These are phyloP conservation scores for Penicillium rolfsii DNA, from an alignment of 2,329 filamentous ascomycete genomes.

Conservation along the genomic window DNA sequence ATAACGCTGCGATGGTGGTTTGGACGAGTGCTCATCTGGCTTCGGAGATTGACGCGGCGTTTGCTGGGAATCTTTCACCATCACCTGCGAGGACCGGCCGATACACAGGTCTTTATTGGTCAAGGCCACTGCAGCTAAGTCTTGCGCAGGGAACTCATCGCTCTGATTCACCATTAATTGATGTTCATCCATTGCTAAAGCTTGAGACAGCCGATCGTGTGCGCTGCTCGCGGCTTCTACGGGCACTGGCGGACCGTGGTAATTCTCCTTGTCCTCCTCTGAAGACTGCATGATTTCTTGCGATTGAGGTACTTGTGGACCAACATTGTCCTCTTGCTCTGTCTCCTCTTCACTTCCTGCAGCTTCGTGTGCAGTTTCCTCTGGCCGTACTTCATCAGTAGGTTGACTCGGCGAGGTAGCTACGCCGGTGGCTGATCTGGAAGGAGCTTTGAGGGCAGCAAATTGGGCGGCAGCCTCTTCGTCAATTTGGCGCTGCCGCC, in stretches of 20 bases:
- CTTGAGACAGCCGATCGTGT: conserved; percentile 46
- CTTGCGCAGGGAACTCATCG: not conserved
- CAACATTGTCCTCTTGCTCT: conserved; percentile 49
- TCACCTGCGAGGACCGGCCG: conserved; percentile 36
- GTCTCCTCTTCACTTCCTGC: conserved; percentile 51
- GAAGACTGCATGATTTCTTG: conserved; percentile 35
- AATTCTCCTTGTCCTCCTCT: conserved; percentile 55
- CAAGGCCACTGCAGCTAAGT: conserved; percentile 5
- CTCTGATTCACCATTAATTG: conserved; percentile 8
- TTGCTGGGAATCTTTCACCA: conserved; percentile 44
- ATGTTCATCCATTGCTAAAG: conserved; percentile 34
- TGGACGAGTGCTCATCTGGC: conserved; percentile 13
- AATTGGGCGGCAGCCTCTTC: conserved; percentile 42
- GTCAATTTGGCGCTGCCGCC: conserved; percentile 39
- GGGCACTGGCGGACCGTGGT: conserved; percentile 34
- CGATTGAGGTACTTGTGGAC: conserved; percentile 32
- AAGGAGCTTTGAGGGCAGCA: conserved; percentile 39
- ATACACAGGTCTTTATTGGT: conserved; percentile 14
- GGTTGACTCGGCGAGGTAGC: conserved; percentile 9
- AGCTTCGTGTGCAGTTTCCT: conserved; percentile 24
- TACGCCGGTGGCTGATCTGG: conserved; percentile 22
- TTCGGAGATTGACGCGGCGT: conserved; percentile 39
- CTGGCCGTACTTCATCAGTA: conserved; percentile 24
- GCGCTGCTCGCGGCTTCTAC: conserved; percentile 38
- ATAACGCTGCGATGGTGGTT: conserved; percentile 2